phyloP scores from a whole-genome alignment of 2,329 filamentous ascomycete genomes.

The Microsporum audouinii region DNA sequence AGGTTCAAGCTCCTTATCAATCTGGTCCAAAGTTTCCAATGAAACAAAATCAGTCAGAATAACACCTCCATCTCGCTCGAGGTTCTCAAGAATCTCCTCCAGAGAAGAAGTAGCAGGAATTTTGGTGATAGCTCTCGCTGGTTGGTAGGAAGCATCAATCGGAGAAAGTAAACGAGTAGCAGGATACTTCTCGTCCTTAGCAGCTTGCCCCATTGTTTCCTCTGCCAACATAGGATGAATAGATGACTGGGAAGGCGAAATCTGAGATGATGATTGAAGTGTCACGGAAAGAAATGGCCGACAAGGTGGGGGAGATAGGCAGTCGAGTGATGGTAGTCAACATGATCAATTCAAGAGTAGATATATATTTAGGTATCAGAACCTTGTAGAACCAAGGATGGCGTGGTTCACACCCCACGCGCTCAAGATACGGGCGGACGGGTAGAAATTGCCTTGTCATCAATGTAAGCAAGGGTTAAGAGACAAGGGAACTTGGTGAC shows the following conservation, averaged over 20 bases:
- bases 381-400: too few species aligned
- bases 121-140: neutral
- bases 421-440: too few species aligned
- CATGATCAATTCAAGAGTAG: too few species aligned
- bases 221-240: neutral
- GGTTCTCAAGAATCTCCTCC: neutral
- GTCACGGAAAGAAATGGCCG: too few species aligned
- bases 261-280: neutral
- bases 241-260: neutral
- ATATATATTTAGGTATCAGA: too few species aligned
- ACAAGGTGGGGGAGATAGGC: too few species aligned
- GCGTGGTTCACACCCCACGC: too few species aligned
- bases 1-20: slow-evolving; percentile 1
- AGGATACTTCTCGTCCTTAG: neutral
- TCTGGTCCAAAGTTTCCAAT: slow-evolving; percentile 1
- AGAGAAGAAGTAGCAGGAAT: slow-evolving; percentile 1
- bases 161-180: neutral
- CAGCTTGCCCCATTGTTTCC: neutral
- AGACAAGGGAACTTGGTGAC: too few species aligned
- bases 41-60: slow-evolving; percentile 1
- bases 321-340: too few species aligned
- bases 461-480: too few species aligned
- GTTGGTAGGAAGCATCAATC: slow-evolving; percentile 3
- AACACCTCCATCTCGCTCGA: slow-evolving; percentile 3
- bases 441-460: too few species aligned